Base-by-base conservation (phyloP, 805 yeast species). In the Candida awuae region DNA sequence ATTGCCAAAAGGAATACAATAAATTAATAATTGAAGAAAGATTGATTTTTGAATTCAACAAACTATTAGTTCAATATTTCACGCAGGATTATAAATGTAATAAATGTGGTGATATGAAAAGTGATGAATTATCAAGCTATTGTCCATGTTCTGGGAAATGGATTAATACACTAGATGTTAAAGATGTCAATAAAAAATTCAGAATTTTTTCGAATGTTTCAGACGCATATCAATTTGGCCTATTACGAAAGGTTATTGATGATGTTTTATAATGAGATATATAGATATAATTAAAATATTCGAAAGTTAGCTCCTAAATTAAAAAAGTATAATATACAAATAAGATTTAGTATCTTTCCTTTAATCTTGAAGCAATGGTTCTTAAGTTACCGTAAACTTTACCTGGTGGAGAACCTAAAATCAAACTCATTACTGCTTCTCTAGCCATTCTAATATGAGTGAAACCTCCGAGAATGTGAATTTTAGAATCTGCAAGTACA, bases 401-500 rank as follows among this genome's bases (percentile, higher is more conserved):
- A 49, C 97, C 97, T 29, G 98, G 98, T 29, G 97, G 98, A 45
- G 94, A 80, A 68, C 99, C 99, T 53, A 92, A 73, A 65, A 92
- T 92, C 57, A 92, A 72, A 48, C 90, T 77, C 44, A 92, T 96
- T 23, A 92, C 95, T 13, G 97, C 80, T 65, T 87, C 95, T 66
- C 97, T 77, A n/a, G 99, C 99, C 81, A 92, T 88, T 67, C 94
- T 77, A 53, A 92, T 92, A 62, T 92, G 96, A 15, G 94, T 81
- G 66, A 85, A 92, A 0, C 98, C 98, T 35, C 99, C 99, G 38
- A 92, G 69, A 46, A 92, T 92, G 62, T 92, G 98, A 54, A 92
- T 88, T 61, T 90, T 92, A 33, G 94, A 77, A 63, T 92, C 99
- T 0, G 99, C 99, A 50, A 92, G 70, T 19, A 92, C 99, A 31